Conservation (phyloP, 371 early-diverging fungal species). For the Rhizopus sp. region DNA sequence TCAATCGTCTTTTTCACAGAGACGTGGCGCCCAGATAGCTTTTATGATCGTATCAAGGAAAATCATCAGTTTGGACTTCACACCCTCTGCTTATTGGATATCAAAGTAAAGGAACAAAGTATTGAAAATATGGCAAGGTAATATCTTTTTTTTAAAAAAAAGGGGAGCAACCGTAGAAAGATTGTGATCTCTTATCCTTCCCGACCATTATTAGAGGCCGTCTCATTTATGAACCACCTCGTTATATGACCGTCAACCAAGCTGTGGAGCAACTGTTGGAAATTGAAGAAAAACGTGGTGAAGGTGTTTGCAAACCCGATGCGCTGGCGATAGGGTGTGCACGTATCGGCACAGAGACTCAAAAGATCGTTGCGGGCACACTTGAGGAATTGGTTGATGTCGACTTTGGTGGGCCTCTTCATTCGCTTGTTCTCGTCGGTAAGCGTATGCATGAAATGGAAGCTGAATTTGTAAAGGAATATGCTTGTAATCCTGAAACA, state of each 20-base stretch:
- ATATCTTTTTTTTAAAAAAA: background rate
- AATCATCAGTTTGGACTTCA: conserved; percentile 91
- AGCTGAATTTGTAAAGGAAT: conserved; percentile 82
- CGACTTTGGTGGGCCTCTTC: conserved; percentile 97
- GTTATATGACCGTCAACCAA: conserved; percentile 98
- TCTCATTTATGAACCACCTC: conserved; percentile 94
- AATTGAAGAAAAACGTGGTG: conserved; percentile 76
- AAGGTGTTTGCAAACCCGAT: conserved; percentile 74
- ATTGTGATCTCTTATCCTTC: conserved; percentile 1
- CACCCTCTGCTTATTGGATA: conserved; percentile 96
- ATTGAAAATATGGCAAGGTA: conserved; percentile 92
- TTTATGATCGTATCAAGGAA: conserved; percentile 91
- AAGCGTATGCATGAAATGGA: conserved; percentile 93
- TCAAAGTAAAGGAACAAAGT: conserved; percentile 98
- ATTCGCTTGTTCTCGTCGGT: conserved; percentile 94
- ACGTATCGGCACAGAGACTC: conserved; percentile 86
- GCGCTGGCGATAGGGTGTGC: conserved; percentile 94
- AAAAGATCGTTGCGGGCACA: conserved; percentile 88
- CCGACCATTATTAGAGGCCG: conserved; percentile 60
- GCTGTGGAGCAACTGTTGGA: conserved; percentile 94
- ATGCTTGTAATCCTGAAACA: conserved; percentile 68
- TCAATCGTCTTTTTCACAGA: conserved; percentile 99
- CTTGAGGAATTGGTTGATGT: conserved; percentile 76
- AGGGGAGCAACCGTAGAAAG: background rate
- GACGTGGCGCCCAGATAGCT: conserved; percentile 96